Base-by-base conservation (phyloP, 2,329 filamentous ascomycete species). In the Trichophaea hybrida region DNA sequence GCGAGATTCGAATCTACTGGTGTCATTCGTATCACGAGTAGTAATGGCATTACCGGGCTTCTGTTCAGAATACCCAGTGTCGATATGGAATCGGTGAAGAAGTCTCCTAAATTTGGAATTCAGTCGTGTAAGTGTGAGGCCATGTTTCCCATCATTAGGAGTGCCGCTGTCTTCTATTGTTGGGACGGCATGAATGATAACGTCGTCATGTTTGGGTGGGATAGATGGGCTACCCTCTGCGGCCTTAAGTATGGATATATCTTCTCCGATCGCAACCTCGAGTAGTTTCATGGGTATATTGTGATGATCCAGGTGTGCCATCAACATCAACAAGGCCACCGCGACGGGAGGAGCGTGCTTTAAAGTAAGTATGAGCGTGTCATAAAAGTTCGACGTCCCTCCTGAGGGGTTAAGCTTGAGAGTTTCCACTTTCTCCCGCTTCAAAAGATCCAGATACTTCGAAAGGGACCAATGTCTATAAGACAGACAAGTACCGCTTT, bases 311-410 rank as follows among this genome's bases (percentile, higher is more conserved):
- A 60, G 15, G 32, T 60, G 34, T 7, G 54, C 56, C 32, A 53
- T 10, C 38, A 60, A 5, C 54, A 53, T 54, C 32, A 60, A 48
- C 35, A 60, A 17, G 10, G 49, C 49, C 6, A 40, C 34, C 32
- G 49, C 59, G 12, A 34, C 35, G 12, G 48, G 53, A 12, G 54
- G 48, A 12, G 57, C 37, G n/a, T 43, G 37, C 10, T 53, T 4
- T n/a, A 58, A 15, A 31, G 59, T 40, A 54, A 60, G 5, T 32
- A 15, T 58, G 17, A 60, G 57, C n/a, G 55, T 57, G 8, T 55
- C 51, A 44, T 57, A 33, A 31, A 56, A 43, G 12, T 57, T 57
- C 15, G 46, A 38, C n/a, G 32, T 40, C n/a, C 7, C 37, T 7
- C 7, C 37, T 40, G 46, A 44, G 5, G 34, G 5, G 34, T 52